Percentiles rank a stretch among this genome's conserved stretches.
These are phyloP conservation scores for Cordyceps tenuipes DNA, from an alignment of 2,329 filamentous ascomycete species.

Conservation along the genomic window DNA sequence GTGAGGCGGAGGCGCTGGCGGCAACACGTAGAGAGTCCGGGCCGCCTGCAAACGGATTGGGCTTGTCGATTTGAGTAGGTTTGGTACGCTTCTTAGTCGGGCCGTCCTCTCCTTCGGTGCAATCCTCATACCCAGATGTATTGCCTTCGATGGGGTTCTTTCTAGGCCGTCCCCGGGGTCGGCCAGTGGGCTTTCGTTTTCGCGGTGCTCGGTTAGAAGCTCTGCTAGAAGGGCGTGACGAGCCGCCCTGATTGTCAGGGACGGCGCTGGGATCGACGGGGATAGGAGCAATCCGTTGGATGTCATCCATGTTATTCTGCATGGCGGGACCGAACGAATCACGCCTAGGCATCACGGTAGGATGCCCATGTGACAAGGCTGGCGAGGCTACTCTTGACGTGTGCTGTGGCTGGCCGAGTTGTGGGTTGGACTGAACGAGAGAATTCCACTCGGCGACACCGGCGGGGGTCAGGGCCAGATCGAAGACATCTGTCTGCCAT, in stretches of 20 bases:
- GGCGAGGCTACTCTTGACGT: constrained; percentile 29
- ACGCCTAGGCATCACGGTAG: constrained; percentile 16
- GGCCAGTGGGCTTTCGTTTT: constrained; percentile 40
- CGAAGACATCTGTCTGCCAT: constrained; percentile 21
- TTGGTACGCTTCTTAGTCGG: constrained; percentile 65
- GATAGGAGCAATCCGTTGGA: constrained; percentile 28
- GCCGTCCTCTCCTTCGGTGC: constrained; percentile 51
- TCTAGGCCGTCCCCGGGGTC: constrained; percentile 47
- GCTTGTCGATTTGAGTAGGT: constrained; percentile 63
- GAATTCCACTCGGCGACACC: constrained; percentile 72
- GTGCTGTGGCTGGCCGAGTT: constrained; percentile 32
- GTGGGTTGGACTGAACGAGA: constrained; percentile 64
- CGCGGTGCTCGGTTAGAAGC: constrained; percentile 39
- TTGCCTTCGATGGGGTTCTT: constrained; percentile 53
- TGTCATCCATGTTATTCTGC: constrained; percentile 20
- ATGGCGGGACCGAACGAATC: constrained; percentile 21
- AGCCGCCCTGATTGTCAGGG: constrained; percentile 18
- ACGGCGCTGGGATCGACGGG: constrained; percentile 20
- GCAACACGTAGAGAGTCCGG: constrained; percentile 80
- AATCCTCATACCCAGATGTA: constrained; percentile 66
- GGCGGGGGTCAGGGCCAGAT: constrained; percentile 35
- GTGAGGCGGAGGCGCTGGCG: constrained; percentile 80
- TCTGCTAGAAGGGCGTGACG: constrained; percentile 53
- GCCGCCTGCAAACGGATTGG: constrained; percentile 61
- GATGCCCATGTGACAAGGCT: constrained; percentile 26